phyloP scores from a whole-genome alignment of 148 eudicot species.

The Polygonum maritimum region DNA sequence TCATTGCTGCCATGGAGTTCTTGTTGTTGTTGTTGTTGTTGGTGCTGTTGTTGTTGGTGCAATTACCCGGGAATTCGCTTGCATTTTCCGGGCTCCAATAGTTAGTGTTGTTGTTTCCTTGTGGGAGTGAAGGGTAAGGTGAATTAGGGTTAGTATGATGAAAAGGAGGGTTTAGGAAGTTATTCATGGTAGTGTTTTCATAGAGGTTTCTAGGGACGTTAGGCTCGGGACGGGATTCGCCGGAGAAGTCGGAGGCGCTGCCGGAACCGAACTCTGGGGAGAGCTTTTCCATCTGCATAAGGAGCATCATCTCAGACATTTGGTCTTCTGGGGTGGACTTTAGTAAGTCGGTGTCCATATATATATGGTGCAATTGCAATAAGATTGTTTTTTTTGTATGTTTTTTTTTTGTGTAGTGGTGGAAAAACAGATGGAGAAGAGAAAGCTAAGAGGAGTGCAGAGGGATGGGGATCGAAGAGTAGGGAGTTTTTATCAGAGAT shows the following conservation, averaged over 20 bases:
- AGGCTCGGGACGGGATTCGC: neutral
- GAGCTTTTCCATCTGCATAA: conserved; percentile 45
- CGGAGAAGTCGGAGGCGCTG: conserved; percentile 1
- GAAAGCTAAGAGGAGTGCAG: conserved; percentile 22
- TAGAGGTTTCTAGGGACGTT: neutral
- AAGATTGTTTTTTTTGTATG: neutral
- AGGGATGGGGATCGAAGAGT: conserved; percentile 48
- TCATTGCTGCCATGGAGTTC: conserved; percentile 67
- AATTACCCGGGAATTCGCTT: neutral
- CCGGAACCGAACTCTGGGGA: conserved; percentile 2
- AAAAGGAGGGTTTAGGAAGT: neutral
- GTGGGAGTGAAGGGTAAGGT: neutral
- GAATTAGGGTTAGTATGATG: neutral
- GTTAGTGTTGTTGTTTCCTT: neutral
- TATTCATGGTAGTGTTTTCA: neutral
- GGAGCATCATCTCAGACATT: conserved; percentile 48
- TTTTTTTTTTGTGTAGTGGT: neutral
- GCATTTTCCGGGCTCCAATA: neutral
- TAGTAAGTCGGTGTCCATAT: conserved; percentile 41
- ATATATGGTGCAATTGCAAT: neutral
- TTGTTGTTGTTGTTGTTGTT: conserved; percentile 14
- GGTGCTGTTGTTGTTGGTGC: neutral
- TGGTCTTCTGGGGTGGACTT: conserved; percentile 44
- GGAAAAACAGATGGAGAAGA: conserved; percentile 13
- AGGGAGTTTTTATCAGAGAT: conserved; percentile 48